Base-by-base conservation (phyloP, 352 stramenopile species). In the Phytopythium litorale region DNA sequence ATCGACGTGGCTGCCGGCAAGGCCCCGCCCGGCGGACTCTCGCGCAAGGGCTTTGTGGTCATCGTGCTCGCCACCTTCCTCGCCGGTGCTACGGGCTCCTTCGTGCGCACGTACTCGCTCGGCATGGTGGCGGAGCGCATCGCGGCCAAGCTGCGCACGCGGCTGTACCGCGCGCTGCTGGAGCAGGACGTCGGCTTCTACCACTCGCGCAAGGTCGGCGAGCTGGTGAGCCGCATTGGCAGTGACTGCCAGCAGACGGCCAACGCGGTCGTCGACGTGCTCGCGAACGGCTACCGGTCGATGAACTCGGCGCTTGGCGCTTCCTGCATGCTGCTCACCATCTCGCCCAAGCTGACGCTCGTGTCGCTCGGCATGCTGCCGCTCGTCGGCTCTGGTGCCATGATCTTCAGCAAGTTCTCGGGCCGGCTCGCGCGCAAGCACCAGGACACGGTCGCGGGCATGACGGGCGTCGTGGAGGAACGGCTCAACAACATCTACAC, bases 191-290 rank as follows among this genome's bases (percentile, higher is more conserved):
- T 92, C 46, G 73, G 68, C 42, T 97, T 97, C 58, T 97, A 89
- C 65, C 79, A 87, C 60, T 72, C 80, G 33, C 78, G 79, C 60
- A 91, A 91, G 61, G 84, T 92, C 54, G 89, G 89, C 23, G 89
- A 97, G 73, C 75, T 97, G 32, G 87, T 96, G 42, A 87, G 77
- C 45, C 80, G 92, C 40, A 65, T 97, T 12, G 92, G 81, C 40
- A 76, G 88, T 67, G 90, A 97, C 70, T 94, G 88, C 65, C 82
- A 97, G 55, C 79, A 93, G 55, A 93, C 87, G n/a, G 88, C 90
- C 42, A 93, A 95, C 66, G 82, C 88, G 9, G 84, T 96, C 32
- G 89, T 96, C 21, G 84, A 92, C 60, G 82, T 95, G 62, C 69
- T 96, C 62, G 87, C 84, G 15, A 92, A 96, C 48, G 84, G 88